Conservation (phyloP, 2,329 filamentous ascomycete genomes). For the Colletotrichum musicola region DNA sequence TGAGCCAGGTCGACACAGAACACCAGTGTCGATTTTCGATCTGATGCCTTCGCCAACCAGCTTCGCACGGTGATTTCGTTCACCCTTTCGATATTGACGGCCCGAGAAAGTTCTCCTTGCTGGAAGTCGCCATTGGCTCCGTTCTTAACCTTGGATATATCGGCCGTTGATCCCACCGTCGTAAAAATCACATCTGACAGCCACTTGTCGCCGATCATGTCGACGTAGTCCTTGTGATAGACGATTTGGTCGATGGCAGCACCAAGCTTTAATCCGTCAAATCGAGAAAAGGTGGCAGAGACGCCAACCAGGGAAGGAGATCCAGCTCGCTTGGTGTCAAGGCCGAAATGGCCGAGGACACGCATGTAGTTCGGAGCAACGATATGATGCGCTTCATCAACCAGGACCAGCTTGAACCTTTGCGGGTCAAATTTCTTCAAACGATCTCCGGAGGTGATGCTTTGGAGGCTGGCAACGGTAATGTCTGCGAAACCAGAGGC, state of each 20-base stretch:
- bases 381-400: constrained; percentile 98
- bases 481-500: constrained; percentile 89
- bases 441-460: constrained; percentile 81
- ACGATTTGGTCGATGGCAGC: constrained; percentile 94
- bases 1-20: constrained; percentile 95
- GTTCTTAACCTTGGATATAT: constrained; percentile 78
- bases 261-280: constrained; percentile 86
- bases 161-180: constrained; percentile 85
- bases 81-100: constrained; percentile 83
- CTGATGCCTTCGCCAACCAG: constrained; percentile 83
- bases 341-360: constrained; percentile 82
- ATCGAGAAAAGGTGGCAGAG: constrained; percentile 82
- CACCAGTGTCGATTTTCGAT: constrained; percentile 86
- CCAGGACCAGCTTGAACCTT: constrained; percentile 88
- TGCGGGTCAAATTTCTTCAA: constrained; percentile 85
- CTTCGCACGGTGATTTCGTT: constrained; percentile 89
- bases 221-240: constrained; percentile 83
- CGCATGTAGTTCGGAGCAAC: constrained; percentile 85
- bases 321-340: constrained; percentile 57
- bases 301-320: constrained; percentile 84
- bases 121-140: constrained; percentile 83
- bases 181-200: constrained; percentile 93
- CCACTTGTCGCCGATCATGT: constrained; percentile 88
- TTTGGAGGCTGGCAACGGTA: constrained; percentile 90
- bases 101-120: constrained; percentile 79